phyloP scores from a whole-genome alignment of 1,139 yeast genomes.

The Saccharomyces hybrid region DNA sequence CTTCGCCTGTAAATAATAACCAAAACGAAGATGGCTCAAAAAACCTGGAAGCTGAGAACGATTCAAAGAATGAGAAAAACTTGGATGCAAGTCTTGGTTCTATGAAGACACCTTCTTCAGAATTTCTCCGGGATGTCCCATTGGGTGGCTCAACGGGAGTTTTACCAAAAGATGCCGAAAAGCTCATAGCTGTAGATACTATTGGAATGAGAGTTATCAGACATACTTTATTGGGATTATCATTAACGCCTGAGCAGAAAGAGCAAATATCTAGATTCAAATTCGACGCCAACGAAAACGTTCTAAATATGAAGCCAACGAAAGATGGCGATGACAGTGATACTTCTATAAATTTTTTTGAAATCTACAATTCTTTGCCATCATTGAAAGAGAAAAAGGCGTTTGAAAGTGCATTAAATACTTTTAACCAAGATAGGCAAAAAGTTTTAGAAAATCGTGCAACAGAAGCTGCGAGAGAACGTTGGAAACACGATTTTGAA shows the following conservation, averaged over 20 bases:
- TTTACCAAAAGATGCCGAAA: constrained; percentile 48
- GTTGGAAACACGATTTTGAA: constrained; percentile 82
- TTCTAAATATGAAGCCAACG: constrained; percentile 23
- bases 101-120: background rate
- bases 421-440: constrained; percentile 69
- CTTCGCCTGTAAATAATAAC: background rate
- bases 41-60: background rate
- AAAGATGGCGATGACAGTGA: constrained; percentile 21
- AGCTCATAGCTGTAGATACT: constrained; percentile 63
- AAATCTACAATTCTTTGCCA: constrained; percentile 46
- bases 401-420: constrained; percentile 61
- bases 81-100: background rate
- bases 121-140: constrained; percentile 10
- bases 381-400: constrained; percentile 45
- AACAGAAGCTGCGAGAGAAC: constrained; percentile 75
- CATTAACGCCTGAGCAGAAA: constrained; percentile 27
- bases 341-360: constrained; percentile 54
- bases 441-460: constrained; percentile 68
- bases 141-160: constrained; percentile 26
- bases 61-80: background rate
- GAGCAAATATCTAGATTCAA: constrained; percentile 35
- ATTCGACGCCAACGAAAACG: constrained; percentile 32
- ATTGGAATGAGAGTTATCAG: constrained; percentile 76
- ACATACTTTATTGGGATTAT: constrained; percentile 64
- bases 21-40: background rate